phyloP scores from a whole-genome alignment of 495 filamentous ascomycete species.

The Mycothermus thermophilus region DNA sequence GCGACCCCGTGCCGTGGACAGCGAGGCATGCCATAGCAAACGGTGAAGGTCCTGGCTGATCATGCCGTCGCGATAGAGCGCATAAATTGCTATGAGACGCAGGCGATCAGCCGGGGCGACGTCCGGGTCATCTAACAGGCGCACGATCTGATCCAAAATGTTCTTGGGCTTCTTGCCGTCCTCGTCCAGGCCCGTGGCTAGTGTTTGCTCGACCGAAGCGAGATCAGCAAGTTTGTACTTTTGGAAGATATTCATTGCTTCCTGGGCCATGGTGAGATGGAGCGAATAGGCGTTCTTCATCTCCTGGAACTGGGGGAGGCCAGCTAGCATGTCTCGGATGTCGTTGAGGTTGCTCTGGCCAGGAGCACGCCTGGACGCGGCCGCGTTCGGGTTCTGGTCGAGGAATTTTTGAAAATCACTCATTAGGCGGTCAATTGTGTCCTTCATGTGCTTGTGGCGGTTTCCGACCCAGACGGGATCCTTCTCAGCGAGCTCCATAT shows the following conservation, averaged over 20 bases:
- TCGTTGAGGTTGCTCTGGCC: constrained; percentile 67
- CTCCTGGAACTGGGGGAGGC: constrained; percentile 83
- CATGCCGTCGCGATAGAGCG: constrained; percentile 79
- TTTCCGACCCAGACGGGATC: constrained; percentile 91
- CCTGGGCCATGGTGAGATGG: constrained; percentile 94
- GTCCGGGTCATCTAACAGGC: constrained; percentile 68
- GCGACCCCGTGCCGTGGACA: constrained; percentile 41
- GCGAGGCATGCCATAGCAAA: constrained; percentile 67
- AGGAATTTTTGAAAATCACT: constrained; percentile 85
- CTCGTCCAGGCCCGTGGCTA: constrained; percentile 88
- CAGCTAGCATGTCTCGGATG: constrained; percentile 94
- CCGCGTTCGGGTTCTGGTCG: constrained; percentile 86
- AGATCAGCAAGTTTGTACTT: constrained; percentile 71
- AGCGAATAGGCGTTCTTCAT: constrained; percentile 92
- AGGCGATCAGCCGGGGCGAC: constrained; percentile 59
- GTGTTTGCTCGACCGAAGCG: constrained; percentile 66
- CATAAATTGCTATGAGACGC: constrained; percentile 69
- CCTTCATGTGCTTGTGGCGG: constrained; percentile 92
- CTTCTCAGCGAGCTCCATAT: constrained; percentile 77
- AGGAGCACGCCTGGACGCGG: constrained; percentile 50
- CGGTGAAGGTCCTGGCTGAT: constrained; percentile 74
- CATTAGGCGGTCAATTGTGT: constrained; percentile 87
- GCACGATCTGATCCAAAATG: constrained; percentile 69
- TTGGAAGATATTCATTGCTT: constrained; percentile 88
- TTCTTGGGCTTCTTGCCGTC: constrained; percentile 85